Base-by-base conservation (phyloP, 345 rosid species). In the Citrus sp. region DNA sequence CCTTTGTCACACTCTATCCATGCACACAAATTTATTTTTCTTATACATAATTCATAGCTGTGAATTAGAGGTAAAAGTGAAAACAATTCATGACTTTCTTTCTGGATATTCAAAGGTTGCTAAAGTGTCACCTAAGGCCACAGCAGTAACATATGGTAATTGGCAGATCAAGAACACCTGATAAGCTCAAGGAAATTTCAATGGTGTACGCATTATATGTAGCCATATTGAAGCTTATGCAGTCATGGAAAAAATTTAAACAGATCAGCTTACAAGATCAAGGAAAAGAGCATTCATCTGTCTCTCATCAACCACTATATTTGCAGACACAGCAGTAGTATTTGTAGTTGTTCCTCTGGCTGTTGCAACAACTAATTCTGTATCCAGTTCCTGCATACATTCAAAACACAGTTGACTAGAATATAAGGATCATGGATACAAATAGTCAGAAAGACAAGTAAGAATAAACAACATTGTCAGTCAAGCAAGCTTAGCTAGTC, bases 271-370 rank as follows among this genome's bases (percentile, higher is more conserved):
- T 88, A 96, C 99, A 90, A 92, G 91, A 82, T 94, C 97, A 9
- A 96, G 93, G 81, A 96, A 96, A 84, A 92, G 97, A 42, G 98
- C 95, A 86, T 96, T 96, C 98, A 96, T 92, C 90, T 92, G 99
- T 80, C 97, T 91, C 82, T 94, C 97, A 78, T 96, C 99, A 70
- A 94, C 88, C 42, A 94, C 63, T 72, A 94, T 68, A 80, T 94
- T 96, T 68, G 98, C 99, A 80, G 99, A 89, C 76, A 96, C 89
- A 80, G 98, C 95, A 56, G 97, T 88, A 70, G 90, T 88, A 84
- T 83, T 82, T 78, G 93, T 89, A 46, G 73, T 85, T 56, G 89
- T 40, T 42, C 88, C 90, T 77, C 95, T 90, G 30, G 98, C 97
- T 54, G 98, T 90, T 74, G 99, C 99, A 54, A 94, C 87, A 63